Conservation (phyloP, 306 rosid genomes). For the Heteromeles arbutifolia region DNA sequence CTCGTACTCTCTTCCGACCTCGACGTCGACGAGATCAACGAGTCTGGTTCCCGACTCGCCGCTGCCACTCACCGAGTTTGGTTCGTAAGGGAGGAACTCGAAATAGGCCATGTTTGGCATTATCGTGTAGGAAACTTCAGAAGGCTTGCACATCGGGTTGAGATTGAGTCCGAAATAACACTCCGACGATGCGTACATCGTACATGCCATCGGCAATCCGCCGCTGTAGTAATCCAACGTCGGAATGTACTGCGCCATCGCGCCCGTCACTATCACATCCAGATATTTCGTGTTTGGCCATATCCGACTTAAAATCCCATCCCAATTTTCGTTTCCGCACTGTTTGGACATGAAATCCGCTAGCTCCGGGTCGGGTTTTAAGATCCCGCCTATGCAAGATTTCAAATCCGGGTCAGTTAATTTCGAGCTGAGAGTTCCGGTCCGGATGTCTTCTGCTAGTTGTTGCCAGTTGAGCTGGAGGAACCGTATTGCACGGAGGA, state of each 20-base stretch:
- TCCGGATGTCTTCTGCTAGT: slow-evolving; percentile 30
- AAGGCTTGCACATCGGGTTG: slow-evolving; percentile 49
- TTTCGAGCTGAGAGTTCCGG: slow-evolving; percentile 26
- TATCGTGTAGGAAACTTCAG: slow-evolving; percentile 46
- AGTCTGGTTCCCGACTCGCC: slow-evolving; percentile 16
- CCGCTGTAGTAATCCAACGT: slow-evolving; percentile 47
- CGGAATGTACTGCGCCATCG: slow-evolving; percentile 64
- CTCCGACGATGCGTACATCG: slow-evolving; percentile 59
- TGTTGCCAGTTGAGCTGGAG: slow-evolving; percentile 45
- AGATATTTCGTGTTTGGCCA: slow-evolving; percentile 56
- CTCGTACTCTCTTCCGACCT: slow-evolving; percentile 51
- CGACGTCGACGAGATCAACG: slow-evolving; percentile 35
- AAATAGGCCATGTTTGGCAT: slow-evolving; percentile 68
- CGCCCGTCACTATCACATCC: slow-evolving; percentile 56
- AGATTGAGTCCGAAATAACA: slow-evolving; percentile 53
- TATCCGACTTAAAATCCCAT: slow-evolving; percentile 39
- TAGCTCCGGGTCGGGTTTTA: slow-evolving; percentile 25
- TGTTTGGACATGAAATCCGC: slow-evolving; percentile 28
- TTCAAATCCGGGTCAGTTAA: slow-evolving; percentile 31
- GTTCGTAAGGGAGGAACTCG: slow-evolving; percentile 48
- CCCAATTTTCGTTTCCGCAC: slow-evolving; percentile 47
- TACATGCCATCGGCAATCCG: slow-evolving; percentile 45
- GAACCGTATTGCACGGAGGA: slow-evolving; percentile 50
- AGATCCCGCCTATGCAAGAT: slow-evolving; percentile 6
- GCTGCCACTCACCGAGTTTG: neutral